These are phyloP conservation scores for Mycogone perniciosa DNA, from an alignment of 2,329 filamentous ascomycete genomes.

Conservation along the genomic window DNA sequence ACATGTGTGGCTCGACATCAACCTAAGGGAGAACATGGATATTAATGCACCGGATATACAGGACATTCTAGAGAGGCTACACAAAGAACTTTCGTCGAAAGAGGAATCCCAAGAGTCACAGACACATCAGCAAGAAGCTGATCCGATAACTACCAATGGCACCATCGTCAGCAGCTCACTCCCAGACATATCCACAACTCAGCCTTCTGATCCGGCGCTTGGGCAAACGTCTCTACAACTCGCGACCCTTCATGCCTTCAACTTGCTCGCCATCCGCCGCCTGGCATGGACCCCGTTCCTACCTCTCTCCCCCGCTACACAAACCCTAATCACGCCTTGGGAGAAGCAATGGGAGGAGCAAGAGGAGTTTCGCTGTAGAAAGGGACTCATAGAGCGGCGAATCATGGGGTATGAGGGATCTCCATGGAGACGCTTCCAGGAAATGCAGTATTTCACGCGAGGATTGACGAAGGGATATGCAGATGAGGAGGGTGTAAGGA, in stretches of 20 bases:
- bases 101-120: too few relatives aligned
- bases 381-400: conserved; percentile 11
- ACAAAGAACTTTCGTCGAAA: background rate
- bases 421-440: conserved; percentile 12
- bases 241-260: conserved; percentile 20
- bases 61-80: conserved; percentile 3
- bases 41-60: conserved; percentile 8
- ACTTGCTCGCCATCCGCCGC: conserved; percentile 18
- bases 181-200: too few relatives aligned
- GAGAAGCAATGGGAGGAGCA: conserved; percentile 10
- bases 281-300: conserved; percentile 18
- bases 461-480: conserved; percentile 14
- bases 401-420: conserved; percentile 12
- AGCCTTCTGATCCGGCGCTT: background rate
- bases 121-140: background rate
- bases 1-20: conserved; percentile 2
- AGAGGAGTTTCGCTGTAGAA: background rate
- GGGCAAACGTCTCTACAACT: conserved; percentile 17
- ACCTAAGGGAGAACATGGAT: conserved; percentile 4
- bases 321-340: conserved; percentile 16
- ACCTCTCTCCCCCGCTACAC: conserved; percentile 9
- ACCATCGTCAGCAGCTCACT: background rate
- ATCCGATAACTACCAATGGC: background rate
- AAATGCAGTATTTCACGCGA: conserved; percentile 15
- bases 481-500: conserved; percentile 14